phyloP scores from a whole-genome alignment of 2,329 filamentous ascomycete genomes.

The Exophiala spinifera region DNA sequence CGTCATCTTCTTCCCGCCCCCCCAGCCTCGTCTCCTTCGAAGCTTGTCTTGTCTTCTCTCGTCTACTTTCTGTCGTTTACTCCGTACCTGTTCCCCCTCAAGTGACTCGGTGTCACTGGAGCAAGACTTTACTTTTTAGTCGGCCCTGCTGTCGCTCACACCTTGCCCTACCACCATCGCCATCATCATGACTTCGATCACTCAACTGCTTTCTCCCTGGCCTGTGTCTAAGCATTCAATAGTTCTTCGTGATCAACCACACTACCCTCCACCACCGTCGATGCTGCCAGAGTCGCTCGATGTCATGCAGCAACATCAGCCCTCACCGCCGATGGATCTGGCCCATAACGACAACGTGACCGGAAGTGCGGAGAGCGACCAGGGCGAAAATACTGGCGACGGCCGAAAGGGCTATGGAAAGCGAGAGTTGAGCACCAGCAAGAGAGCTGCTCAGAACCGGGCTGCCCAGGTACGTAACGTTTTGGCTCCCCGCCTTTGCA shows the following conservation, averaged over 20 bases:
- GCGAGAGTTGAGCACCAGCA: constrained; percentile 88
- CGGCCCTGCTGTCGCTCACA: too few species aligned
- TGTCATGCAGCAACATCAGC: constrained; percentile 21
- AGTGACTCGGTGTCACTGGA: constrained; percentile 5
- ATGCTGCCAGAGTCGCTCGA: constrained; percentile 18
- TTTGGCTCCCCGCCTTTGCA: neutral
- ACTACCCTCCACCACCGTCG: constrained; percentile 22
- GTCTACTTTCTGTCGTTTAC: neutral
- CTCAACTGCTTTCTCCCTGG: constrained; percentile 30
- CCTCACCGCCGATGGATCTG: constrained; percentile 22
- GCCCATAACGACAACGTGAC: constrained; percentile 18
- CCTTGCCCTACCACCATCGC: neutral
- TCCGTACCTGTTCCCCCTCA: too few species aligned
- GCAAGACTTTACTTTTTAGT: neutral
- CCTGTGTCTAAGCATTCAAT: constrained; percentile 30
- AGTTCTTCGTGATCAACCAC: constrained; percentile 29
- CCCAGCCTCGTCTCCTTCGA: constrained; percentile 18
- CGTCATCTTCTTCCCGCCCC: constrained; percentile 6
- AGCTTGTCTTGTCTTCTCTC: constrained; percentile 3
- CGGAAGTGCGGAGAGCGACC: constrained; percentile 42
- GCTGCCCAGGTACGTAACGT: constrained; percentile 79
- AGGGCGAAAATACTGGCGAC: constrained; percentile 47
- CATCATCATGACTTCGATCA: constrained; percentile 30
- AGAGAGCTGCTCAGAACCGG: constrained; percentile 92
- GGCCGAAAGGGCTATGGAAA: constrained; percentile 71